These are phyloP conservation scores for Dissophora globulifera DNA, from an alignment of 192 early-diverging fungal species.

Conservation along the genomic window DNA sequence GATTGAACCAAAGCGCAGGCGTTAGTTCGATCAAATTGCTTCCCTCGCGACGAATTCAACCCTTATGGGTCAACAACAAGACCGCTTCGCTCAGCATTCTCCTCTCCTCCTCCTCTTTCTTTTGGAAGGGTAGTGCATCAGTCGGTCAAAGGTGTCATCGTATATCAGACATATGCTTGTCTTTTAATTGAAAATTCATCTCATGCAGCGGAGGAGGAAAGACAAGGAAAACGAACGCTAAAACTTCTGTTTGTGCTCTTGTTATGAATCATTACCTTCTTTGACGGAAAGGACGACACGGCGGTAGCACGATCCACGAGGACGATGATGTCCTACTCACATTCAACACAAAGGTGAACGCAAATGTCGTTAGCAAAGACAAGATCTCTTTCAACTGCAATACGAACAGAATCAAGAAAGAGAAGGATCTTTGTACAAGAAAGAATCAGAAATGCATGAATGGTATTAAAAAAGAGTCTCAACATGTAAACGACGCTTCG, in stretches of 20 bases:
- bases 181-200: conserved; percentile 64
- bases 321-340: no score
- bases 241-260: no score
- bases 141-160: conserved; percentile 56
- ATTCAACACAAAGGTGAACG: no score
- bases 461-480: conserved; percentile 75
- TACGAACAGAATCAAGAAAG: no score
- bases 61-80: no score
- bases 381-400: not conserved
- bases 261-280: conserved; percentile 8
- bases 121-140: conserved; percentile 46
- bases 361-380: not conserved
- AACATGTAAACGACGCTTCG: conserved; percentile 73
- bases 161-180: conserved; percentile 73
- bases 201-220: conserved; percentile 34
- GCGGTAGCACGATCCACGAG: not conserved
- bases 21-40: no score
- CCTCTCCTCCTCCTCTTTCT: not conserved
- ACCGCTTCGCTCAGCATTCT: no score
- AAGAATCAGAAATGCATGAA: conserved; percentile 76
- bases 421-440: not conserved
- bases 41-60: no score
- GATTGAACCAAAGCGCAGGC: no score
- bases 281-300: not conserved
- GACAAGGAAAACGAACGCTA: no score